A percentile compares a stretch with the other conserved stretches of the same genome.
These are phyloP conservation scores for Phytophthora nicotianae DNA, from an alignment of 352 stramenopile species.

Conservation along the genomic window DNA sequence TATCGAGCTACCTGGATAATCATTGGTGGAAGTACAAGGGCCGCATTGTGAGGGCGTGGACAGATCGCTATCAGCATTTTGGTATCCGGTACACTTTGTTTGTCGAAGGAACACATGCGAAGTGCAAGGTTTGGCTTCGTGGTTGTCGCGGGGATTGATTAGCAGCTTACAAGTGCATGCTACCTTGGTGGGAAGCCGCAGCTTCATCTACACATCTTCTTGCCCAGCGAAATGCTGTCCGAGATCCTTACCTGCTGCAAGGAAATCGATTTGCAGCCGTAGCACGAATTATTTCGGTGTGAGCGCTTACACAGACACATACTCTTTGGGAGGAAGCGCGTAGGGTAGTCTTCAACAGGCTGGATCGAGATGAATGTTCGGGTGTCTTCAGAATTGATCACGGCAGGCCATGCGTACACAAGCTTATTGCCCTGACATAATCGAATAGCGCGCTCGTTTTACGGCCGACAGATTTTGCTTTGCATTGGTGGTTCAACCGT, in stretches of 20 bases:
- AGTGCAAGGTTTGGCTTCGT: background rate
- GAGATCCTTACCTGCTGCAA: background rate
- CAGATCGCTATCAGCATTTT: background rate
- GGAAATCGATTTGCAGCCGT: background rate
- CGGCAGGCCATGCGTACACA: background rate
- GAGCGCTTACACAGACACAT: background rate
- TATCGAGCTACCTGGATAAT: background rate
- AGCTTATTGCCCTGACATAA: background rate
- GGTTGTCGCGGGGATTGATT: background rate
- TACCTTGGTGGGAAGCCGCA: background rate
- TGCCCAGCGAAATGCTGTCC: background rate
- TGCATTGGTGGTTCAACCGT: background rate
- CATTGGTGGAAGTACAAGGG: conserved; percentile 1
- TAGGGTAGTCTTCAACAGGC: background rate
- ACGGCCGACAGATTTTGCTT: background rate
- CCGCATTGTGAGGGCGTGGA: background rate
- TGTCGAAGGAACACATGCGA: background rate
- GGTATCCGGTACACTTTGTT: background rate
- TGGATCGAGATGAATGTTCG: background rate
- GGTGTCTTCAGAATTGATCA: background rate
- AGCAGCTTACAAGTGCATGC: background rate
- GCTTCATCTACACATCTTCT: background rate
- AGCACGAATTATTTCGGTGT: background rate
- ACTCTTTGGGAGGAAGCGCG: background rate
- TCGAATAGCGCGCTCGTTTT: background rate